A percentile compares a stretch with the other conserved stretches of the same genome.
Conservation (phyloP, 108 stramenopile genomes). For the Cyclotella kingstonii region DNA sequence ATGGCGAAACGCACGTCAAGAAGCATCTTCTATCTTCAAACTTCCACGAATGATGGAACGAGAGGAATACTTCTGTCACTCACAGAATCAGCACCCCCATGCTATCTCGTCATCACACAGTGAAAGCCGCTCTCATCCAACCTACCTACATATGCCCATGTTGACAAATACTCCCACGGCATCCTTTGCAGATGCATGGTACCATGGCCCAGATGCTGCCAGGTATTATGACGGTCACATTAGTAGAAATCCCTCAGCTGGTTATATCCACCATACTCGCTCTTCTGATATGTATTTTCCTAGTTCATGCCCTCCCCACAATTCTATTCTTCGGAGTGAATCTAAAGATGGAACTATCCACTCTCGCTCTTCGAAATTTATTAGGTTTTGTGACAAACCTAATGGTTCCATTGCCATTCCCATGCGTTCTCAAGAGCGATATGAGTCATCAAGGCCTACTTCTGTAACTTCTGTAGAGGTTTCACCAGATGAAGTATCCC, state of each 20-base stretch:
- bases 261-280: not conserved
- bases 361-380: slow-evolving; percentile 10
- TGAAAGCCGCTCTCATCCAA: slow-evolving; percentile 4
- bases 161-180: slow-evolving; percentile 4
- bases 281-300: slow-evolving; percentile 6
- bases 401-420: not conserved
- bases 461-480: slow-evolving; percentile 1
- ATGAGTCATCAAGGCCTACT: not conserved
- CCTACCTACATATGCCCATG: slow-evolving; percentile 11
- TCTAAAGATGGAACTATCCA: not conserved
- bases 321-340: not conserved
- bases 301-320: slow-evolving; percentile 4
- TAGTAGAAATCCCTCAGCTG: not conserved
- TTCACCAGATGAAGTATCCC: slow-evolving; percentile 1
- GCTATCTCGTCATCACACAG: not conserved
- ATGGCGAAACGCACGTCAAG: not conserved
- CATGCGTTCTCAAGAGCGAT: not conserved
- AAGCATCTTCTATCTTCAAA: slow-evolving; percentile 8
- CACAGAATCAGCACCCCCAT: no score
- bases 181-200: slow-evolving; percentile 9
- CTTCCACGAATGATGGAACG: not conserved
- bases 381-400: slow-evolving; percentile 1
- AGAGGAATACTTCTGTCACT: not conserved
- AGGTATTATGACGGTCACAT: not conserved
- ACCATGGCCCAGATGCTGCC: not conserved